phyloP scores from a whole-genome alignment of 2,329 filamentous ascomycete genomes.

The Lasiodiplodia sp. region DNA sequence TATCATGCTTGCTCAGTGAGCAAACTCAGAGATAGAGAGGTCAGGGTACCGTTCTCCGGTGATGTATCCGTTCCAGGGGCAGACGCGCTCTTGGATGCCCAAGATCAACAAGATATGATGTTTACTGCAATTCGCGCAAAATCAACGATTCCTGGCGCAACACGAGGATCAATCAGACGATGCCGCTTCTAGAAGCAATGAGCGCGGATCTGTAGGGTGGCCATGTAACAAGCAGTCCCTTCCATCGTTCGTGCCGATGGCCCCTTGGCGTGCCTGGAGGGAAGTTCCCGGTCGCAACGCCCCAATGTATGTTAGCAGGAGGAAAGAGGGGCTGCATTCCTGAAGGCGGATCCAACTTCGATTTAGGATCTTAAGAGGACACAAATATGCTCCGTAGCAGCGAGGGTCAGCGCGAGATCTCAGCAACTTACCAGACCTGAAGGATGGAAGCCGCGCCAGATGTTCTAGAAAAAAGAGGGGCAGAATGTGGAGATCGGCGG shows the following conservation, averaged over 20 bases:
- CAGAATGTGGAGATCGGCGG: slow-evolving; percentile 22
- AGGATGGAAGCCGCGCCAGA: slow-evolving; percentile 11
- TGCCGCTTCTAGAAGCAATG: slow-evolving; percentile 2
- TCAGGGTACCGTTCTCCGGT: not conserved
- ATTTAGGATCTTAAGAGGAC: not conserved
- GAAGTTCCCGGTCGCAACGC: slow-evolving; percentile 1
- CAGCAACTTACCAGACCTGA: not conserved
- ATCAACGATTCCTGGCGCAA: not conserved
- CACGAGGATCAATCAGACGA: slow-evolving; percentile 2
- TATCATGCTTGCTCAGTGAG: not conserved
- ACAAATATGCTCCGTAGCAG: not conserved
- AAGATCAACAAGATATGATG: not conserved
- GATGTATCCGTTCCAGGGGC: slow-evolving; percentile 6
- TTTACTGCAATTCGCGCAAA: not conserved
- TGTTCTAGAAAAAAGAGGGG: slow-evolving; percentile 28
- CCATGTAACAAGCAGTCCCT: slow-evolving; percentile 19
- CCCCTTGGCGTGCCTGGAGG: not conserved
- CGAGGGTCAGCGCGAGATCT: not conserved
- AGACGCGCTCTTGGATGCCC: not conserved
- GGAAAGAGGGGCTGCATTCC: slow-evolving; percentile 5
- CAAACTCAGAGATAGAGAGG: not conserved
- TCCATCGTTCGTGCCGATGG: slow-evolving; percentile 7
- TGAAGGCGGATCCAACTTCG: not conserved
- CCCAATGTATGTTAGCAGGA: not conserved
- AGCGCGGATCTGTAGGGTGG: slow-evolving; percentile 6